A percentile compares a stretch with the other conserved stretches of the same genome.
Conservation (phyloP, 2,329 filamentous ascomycete species). For the Aspergillus ochraceoroseus region DNA sequence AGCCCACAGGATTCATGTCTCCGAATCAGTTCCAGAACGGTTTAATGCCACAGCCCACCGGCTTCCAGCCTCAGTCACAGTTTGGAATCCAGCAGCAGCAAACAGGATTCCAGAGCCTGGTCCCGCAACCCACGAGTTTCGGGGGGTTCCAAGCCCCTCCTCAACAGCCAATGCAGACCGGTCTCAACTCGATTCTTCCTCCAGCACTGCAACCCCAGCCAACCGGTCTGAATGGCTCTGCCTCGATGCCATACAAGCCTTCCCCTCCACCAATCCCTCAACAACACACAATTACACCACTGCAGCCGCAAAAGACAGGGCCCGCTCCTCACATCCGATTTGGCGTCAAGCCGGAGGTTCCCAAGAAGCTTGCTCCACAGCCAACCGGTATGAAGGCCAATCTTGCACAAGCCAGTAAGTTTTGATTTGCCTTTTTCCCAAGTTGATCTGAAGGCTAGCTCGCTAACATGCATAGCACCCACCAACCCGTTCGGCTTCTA, state of each 20-base stretch:
- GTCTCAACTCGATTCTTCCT: slow-evolving; percentile 52
- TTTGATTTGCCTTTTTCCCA: slow-evolving; percentile 1
- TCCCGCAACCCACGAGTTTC: slow-evolving; percentile 54
- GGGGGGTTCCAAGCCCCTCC: slow-evolving; percentile 44
- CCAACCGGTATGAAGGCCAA: slow-evolving; percentile 87
- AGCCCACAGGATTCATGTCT: slow-evolving; percentile 59
- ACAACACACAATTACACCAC: slow-evolving; percentile 56
- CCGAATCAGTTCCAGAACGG: slow-evolving; percentile 40
- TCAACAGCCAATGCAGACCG: slow-evolving; percentile 48
- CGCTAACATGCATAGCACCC: slow-evolving; percentile 56
- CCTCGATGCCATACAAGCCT: slow-evolving; percentile 46
- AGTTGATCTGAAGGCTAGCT: background rate
- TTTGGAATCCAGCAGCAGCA: slow-evolving; percentile 47
- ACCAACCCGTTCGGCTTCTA: slow-evolving; percentile 68
- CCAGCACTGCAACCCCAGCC: slow-evolving; percentile 49
- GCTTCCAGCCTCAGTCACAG: slow-evolving; percentile 43
- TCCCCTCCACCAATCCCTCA: slow-evolving; percentile 55
- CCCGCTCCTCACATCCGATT: slow-evolving; percentile 86
- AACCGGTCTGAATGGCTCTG: slow-evolving; percentile 50
- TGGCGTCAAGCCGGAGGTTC: slow-evolving; percentile 64
- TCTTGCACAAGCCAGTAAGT: slow-evolving; percentile 92
- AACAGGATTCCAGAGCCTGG: slow-evolving; percentile 43
- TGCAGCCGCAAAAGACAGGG: slow-evolving; percentile 74
- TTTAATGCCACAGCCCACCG: slow-evolving; percentile 46
- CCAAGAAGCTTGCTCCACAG: slow-evolving; percentile 77